Evolutionary conservation across 371 early-diverging fungal genomes (phyloP).

Genomic region (Mucor mucedo): DNA sequence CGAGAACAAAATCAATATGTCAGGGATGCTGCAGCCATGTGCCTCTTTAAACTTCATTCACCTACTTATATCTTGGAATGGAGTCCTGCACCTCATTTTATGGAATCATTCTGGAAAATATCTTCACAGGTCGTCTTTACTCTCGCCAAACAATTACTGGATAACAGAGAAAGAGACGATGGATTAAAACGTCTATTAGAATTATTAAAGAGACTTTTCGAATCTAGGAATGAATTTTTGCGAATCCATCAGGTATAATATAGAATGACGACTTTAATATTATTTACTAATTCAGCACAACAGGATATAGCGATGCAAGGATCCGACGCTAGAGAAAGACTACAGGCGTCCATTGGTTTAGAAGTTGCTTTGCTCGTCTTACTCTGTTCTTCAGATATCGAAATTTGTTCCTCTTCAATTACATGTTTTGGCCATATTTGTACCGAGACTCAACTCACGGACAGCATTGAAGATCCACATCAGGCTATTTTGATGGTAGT

Average conservation of each 20-base stretch:
- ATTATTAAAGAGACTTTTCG: conserved; percentile 64
- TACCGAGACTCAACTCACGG: conserved; percentile 64
- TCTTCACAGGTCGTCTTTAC: conserved; percentile 61
- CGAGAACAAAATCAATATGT: conserved; percentile 66
- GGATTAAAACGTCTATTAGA: conserved; percentile 61
- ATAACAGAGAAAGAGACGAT: conserved; percentile 58
- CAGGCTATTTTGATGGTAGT: conserved; percentile 64
- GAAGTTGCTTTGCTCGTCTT: conserved; percentile 81
- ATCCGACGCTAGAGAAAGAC: conserved; percentile 62
- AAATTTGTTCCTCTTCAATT: conserved; percentile 69
- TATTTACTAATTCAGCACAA: background rate
- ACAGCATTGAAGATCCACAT: conserved; percentile 60
- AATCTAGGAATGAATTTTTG: conserved; percentile 67
- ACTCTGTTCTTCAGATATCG: conserved; percentile 77
- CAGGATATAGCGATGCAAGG: conserved; percentile 57
- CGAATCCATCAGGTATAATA: conserved; percentile 41
- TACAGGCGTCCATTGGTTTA: conserved; percentile 73
- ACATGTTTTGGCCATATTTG: conserved; percentile 70
- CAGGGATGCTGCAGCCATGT: conserved; percentile 73
- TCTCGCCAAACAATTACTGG: conserved; percentile 61
- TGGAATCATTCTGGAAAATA: conserved; percentile 75
- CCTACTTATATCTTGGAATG: conserved; percentile 66
- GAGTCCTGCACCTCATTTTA: conserved; percentile 61
- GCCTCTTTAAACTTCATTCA: conserved; percentile 67
- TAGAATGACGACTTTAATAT: background rate